Percentiles rank a stretch among this genome's conserved stretches.
Conservation (phyloP, 139 green algal genomes). For the Gonium pectorale region DNA sequence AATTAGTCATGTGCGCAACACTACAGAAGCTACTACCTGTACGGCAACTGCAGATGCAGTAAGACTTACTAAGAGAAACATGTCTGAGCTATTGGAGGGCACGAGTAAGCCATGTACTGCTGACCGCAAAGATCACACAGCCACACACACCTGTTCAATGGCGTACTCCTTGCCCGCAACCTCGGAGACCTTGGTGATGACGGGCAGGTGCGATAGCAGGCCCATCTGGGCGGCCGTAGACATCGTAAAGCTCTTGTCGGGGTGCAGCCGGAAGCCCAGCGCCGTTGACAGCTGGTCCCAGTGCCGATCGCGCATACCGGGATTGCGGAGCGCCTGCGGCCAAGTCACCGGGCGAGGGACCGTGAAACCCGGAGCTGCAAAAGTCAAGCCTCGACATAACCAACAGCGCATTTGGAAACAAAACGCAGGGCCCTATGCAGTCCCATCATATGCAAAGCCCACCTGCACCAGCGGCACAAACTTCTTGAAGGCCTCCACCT, state of each 20-base stretch:
- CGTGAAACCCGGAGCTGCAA: neutral
- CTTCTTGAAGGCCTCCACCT: slow-evolving; percentile 83
- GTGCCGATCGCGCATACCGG: slow-evolving; percentile 83
- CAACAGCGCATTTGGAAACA: neutral
- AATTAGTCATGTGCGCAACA: too few species aligned
- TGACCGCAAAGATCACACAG: too few species aligned
- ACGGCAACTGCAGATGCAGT: too few species aligned
- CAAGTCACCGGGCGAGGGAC: neutral
- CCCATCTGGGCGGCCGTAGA: slow-evolving; percentile 65
- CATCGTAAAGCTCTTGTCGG: slow-evolving; percentile 60
- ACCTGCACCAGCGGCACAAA: slow-evolving; percentile 81
- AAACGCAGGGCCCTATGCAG: neutral
- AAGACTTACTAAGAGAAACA: too few species aligned
- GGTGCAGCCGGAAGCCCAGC: slow-evolving; percentile 64
- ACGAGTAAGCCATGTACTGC: too few species aligned
- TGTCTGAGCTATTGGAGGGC: too few species aligned
- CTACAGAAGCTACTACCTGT: too few species aligned
- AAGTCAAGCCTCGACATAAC: too few species aligned
- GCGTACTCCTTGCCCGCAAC: slow-evolving; percentile 84
- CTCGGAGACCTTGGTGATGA: slow-evolving; percentile 76
- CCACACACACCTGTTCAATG: slow-evolving; percentile 83
- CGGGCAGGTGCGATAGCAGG: slow-evolving; percentile 69
- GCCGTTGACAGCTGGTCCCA: slow-evolving; percentile 72
- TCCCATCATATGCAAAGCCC: neutral
- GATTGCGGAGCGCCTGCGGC: slow-evolving; percentile 71